Base-by-base conservation (phyloP, 2,329 filamentous ascomycete genomes). In the Pseudocercospora musae region DNA sequence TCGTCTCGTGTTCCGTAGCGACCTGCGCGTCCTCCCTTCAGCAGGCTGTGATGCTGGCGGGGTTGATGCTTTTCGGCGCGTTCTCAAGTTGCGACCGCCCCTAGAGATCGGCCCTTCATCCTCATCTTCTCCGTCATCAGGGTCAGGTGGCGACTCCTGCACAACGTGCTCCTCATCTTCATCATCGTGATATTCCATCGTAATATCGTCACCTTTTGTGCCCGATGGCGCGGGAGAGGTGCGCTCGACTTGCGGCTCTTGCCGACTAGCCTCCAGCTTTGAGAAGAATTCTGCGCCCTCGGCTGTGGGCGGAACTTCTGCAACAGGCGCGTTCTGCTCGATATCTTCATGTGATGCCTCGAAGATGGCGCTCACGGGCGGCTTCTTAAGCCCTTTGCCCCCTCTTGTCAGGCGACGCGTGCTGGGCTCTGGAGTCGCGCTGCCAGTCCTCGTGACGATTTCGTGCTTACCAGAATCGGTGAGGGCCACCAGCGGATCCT, bases 391-490 rank as follows among this genome's bases (percentile, higher is more conserved):
- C 11, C 79, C 80, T 67, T 83, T 84, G 53, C 77, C 77, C 20
- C 80, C 80, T 68, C 75, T 73, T 20, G 72, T 77, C 23, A 77
- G 72, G 63, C 79, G 76, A 68, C 75, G 69, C 23, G 73, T 75
- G n/a, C 75, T 71, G 13, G 77, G 66, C 62, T 84, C 80, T 3
- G 76, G 73, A 4, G 84, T 86, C 44, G 76, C 77, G 2, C 84
- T 85, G 25, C 81, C 83, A 66, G 80, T 77, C 63, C 84, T 79
- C 9, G 86, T 77, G 4, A 84, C 78, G 58, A 84, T 74, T 62
- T 81, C 79, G 71, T 87, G 84, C 62, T 78, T 82, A 18, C 85
- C 85, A 7, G 85, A 87, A 65, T 84, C 82, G 2, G 85, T 84
- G 49, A 88, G 75, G 15, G 82, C 84, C 50, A 86, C 76, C 13